These are phyloP conservation scores for Tolypocladium ophioglossoides DNA, from an alignment of 2,329 filamentous ascomycete species.

Conservation along the genomic window DNA sequence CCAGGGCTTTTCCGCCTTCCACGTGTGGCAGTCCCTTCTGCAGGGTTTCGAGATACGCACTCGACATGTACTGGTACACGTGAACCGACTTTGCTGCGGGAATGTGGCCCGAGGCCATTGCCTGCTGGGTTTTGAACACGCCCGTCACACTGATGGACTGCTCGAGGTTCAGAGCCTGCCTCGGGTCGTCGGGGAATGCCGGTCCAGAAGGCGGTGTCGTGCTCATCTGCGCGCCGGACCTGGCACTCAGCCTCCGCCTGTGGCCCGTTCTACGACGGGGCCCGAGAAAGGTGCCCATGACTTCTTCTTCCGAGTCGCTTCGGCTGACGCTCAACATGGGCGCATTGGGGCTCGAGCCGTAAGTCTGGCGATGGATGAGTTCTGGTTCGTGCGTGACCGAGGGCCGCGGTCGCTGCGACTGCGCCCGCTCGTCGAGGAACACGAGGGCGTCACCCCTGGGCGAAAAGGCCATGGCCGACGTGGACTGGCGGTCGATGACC, in stretches of 20 bases:
- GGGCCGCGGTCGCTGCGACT: conserved; percentile 30
- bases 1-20: conserved; percentile 25
- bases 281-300: conserved; percentile 48
- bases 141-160: conserved; percentile 48
- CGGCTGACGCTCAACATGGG: conserved; percentile 45
- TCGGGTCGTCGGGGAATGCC: conserved; percentile 17
- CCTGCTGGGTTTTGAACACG: conserved; percentile 47
- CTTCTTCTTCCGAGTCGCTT: conserved; percentile 57
- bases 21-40: conserved; percentile 34
- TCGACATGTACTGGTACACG: conserved; percentile 45
- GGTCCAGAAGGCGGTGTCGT: conserved; percentile 41
- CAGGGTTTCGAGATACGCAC: conserved; percentile 45
- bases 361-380: conserved; percentile 27
- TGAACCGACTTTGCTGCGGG: conserved; percentile 40
- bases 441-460: conserved; percentile 48
- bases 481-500: conserved; percentile 50
- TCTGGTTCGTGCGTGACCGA: conserved; percentile 23
- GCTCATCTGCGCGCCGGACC: conserved; percentile 34
- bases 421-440: conserved; percentile 48
- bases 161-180: conserved; percentile 41
- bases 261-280: conserved; percentile 28
- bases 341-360: conserved; percentile 36
- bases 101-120: conserved; percentile 50
- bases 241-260: conserved; percentile 31
- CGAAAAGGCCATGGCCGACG: conserved; percentile 52